Conservation (phyloP, 2,329 filamentous ascomycete genomes). For the Penicillium sp. region DNA sequence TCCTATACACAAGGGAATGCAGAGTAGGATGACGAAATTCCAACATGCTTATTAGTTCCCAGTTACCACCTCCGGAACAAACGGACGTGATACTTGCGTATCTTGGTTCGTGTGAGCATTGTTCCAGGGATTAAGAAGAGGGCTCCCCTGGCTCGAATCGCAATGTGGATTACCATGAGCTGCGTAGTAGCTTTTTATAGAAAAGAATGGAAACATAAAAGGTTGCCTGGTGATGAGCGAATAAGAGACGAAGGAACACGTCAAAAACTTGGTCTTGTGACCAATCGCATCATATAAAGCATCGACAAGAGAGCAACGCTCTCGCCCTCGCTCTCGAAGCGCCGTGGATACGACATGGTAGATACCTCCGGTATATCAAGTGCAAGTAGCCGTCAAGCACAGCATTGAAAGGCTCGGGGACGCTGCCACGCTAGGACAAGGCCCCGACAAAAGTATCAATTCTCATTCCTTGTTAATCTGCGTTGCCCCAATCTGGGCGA, state of each 20-base stretch:
- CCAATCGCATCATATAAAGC: conserved; percentile 9
- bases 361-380: conserved; percentile 3
- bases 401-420: conserved; percentile 12
- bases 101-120: conserved; percentile 3
- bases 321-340: conserved; percentile 11
- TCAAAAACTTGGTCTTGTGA: conserved; percentile 14
- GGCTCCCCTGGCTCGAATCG: conserved; percentile 7
- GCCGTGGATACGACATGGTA: conserved; percentile 9
- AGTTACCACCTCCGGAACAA: conserved; percentile 4
- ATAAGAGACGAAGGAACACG: conserved; percentile 7
- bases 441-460: conserved; percentile 2
- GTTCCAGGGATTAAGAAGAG: conserved; percentile 2
- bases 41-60: background rate
- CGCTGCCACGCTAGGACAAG: conserved; percentile 19
- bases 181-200: background rate
- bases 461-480: background rate
- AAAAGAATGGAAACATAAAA: background rate
- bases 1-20: background rate
- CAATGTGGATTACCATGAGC: background rate
- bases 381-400: conserved; percentile 27
- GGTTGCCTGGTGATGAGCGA: conserved; percentile 5
- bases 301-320: background rate
- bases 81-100: conserved; percentile 3
- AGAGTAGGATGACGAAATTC: background rate
- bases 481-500: background rate